phyloP scores from a whole-genome alignment of 371 early-diverging fungal genomes.

The Cokeromyces recurvatus region DNA sequence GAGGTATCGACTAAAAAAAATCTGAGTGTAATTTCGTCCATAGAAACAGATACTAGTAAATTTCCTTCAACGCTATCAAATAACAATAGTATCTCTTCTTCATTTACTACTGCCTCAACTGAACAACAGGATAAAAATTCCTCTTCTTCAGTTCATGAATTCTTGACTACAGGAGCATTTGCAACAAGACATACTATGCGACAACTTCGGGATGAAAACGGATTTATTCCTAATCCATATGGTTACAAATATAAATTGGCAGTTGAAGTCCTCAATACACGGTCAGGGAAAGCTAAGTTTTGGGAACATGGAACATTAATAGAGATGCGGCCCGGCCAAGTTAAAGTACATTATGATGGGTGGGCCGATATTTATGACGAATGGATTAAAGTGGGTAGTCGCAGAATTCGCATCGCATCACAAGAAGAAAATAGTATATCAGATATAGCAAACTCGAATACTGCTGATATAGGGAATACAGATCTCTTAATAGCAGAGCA shows the following conservation, averaged over 20 bases:
- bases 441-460: neutral
- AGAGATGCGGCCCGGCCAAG: conserved; percentile 41
- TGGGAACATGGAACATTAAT: conserved; percentile 49
- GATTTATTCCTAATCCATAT: conserved; percentile 44
- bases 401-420: conserved; percentile 28
- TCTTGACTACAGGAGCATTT: conserved; percentile 44
- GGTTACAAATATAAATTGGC: conserved; percentile 29
- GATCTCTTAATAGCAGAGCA: conserved; percentile 19
- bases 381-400: conserved; percentile 59
- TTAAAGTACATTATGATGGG: conserved; percentile 55
- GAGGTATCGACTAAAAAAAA: neutral
- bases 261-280: conserved; percentile 34
- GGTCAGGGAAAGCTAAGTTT: conserved; percentile 30
- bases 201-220: conserved; percentile 37
- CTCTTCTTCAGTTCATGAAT: neutral
- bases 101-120: neutral
- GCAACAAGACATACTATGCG: conserved; percentile 41
- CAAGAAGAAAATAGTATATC: neutral
- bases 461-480: neutral
- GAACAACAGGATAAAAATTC: neutral
- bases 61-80: no score
- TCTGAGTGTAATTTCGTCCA: no score
- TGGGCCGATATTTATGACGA: conserved; percentile 59
- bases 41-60: no score
- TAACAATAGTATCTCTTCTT: neutral